Percentiles rank a stretch among this genome's conserved stretches.
Conservation (phyloP, 148 eudicot genomes). For the Rhododendron ovatum region DNA sequence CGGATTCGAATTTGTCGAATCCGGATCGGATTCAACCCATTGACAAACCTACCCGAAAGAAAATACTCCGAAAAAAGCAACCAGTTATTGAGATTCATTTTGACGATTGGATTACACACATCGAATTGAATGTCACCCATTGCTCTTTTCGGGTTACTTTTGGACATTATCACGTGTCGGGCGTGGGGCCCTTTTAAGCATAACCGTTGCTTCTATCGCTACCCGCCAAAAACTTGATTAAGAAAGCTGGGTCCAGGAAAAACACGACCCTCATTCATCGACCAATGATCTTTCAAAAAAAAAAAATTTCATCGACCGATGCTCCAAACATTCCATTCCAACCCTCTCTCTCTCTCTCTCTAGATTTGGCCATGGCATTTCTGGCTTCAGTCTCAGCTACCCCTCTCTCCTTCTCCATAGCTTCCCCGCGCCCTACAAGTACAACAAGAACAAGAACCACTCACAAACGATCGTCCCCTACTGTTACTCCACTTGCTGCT, state of each 20-base stretch:
- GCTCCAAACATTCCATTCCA: not conserved
- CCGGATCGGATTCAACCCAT: too few species aligned
- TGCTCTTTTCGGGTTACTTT: too few species aligned
- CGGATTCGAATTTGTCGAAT: too few species aligned
- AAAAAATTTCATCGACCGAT: too few species aligned
- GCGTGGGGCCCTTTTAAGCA: not conserved
- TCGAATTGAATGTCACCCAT: too few species aligned
- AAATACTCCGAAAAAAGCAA: too few species aligned
- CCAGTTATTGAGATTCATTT: too few species aligned
- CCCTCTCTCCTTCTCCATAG: slow-evolving; percentile 16
- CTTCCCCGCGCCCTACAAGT: slow-evolving; percentile 4
- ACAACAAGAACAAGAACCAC: not conserved
- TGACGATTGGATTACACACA: too few species aligned
- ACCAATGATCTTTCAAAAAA: too few species aligned
- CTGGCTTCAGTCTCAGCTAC: slow-evolving; percentile 12
- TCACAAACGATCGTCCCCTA: not conserved
- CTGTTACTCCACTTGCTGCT: slow-evolving; percentile 20
- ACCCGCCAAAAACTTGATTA: not conserved
- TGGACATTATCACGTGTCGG: not conserved
- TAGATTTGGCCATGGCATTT: not conserved
- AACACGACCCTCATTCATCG: not conserved
- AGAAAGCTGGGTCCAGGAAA: not conserved
- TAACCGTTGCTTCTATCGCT: not conserved
- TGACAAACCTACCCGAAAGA: too few species aligned
- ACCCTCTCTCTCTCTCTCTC: slow-evolving; percentile 2